Evolutionary conservation across 768 basidiomycete species (phyloP).

Genomic region (Suillus hirtellus): DNA sequence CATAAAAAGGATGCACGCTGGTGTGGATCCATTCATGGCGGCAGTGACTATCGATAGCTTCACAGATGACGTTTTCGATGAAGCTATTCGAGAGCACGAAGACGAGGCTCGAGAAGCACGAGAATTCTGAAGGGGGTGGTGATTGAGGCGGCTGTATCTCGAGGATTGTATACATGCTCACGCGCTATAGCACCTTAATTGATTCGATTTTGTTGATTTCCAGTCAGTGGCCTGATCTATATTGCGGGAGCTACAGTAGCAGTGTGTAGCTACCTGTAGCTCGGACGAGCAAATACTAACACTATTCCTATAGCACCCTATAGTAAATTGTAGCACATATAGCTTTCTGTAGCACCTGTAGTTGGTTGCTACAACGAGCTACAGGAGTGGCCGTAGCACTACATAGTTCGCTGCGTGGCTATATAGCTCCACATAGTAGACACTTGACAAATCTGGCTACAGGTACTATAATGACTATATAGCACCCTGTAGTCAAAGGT

Average conservation of each 20-base stretch:
- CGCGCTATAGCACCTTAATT: not conserved
- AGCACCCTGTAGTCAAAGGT: not conserved
- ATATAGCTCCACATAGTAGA: not conserved
- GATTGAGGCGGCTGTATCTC: not conserved
- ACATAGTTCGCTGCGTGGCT: not conserved
- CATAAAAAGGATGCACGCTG: slow-evolving; percentile 12
- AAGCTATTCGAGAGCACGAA: slow-evolving; percentile 5
- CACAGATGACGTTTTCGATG: slow-evolving; percentile 7
- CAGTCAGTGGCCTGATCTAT: not conserved
- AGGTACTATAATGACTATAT: not conserved
- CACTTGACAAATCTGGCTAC: not conserved
- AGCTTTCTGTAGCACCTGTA: not conserved
- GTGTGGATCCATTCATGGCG: slow-evolving; percentile 5
- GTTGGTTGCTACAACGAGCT: not conserved
- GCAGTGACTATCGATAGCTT: not conserved
- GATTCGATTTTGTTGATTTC: not conserved
- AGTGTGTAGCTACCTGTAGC: not conserved
- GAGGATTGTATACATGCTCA: slow-evolving; percentile 1
- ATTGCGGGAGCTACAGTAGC: slow-evolving; percentile 1
- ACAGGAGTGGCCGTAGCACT: not conserved
- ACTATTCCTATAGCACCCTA: too few relatives aligned
- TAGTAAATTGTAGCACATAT: not conserved
- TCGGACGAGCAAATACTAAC: not conserved
- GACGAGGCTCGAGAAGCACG: slow-evolving; percentile 1
- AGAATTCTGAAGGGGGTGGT: slow-evolving; percentile 1